Conservation (phyloP, 2,329 filamentous ascomycete genomes). For the Didymella sp. region DNA sequence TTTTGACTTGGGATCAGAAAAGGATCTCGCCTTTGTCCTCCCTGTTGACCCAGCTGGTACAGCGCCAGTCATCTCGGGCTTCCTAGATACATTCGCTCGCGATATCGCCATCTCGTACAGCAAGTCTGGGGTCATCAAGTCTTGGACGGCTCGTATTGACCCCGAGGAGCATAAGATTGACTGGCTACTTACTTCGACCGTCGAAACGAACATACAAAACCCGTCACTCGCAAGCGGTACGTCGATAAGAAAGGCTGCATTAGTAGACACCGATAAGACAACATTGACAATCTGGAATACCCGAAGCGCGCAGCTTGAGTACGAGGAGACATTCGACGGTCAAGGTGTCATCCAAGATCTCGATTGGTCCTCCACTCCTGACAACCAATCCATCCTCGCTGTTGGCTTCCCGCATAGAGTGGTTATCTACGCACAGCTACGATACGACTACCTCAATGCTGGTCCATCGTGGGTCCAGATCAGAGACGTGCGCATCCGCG, state of each 20-base stretch:
- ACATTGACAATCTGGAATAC: constrained; percentile 92
- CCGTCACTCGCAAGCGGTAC: constrained; percentile 84
- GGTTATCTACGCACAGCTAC: constrained; percentile 81
- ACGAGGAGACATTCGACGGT: constrained; percentile 74
- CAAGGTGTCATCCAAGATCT: constrained; percentile 82
- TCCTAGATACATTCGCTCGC: constrained; percentile 83
- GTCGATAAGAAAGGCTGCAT: constrained; percentile 82
- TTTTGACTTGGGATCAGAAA: constrained; percentile 68
- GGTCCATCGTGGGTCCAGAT: constrained; percentile 90
- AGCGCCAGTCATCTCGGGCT: constrained; percentile 73
- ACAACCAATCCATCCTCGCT: constrained; percentile 85
- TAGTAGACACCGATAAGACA: constrained; percentile 76
- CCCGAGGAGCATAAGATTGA: constrained; percentile 66
- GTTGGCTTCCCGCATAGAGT: constrained; percentile 92
- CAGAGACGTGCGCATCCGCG: constrained; percentile 79
- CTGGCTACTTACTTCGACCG: constrained; percentile 81
- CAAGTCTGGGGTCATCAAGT: constrained; percentile 73
- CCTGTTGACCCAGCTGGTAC: constrained; percentile 88
- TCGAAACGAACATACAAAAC: constrained; percentile 76
- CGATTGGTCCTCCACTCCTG: constrained; percentile 92
- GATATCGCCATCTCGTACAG: constrained; percentile 90
- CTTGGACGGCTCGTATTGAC: constrained; percentile 83
- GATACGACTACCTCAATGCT: constrained; percentile 89
- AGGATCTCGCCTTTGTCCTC: constrained; percentile 67
- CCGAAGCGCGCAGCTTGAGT: constrained; percentile 79